Percentiles rank a stretch among this genome's conserved stretches.
Conservation (phyloP, 768 basidiomycete species). For the Rossbeevera mucosa region DNA sequence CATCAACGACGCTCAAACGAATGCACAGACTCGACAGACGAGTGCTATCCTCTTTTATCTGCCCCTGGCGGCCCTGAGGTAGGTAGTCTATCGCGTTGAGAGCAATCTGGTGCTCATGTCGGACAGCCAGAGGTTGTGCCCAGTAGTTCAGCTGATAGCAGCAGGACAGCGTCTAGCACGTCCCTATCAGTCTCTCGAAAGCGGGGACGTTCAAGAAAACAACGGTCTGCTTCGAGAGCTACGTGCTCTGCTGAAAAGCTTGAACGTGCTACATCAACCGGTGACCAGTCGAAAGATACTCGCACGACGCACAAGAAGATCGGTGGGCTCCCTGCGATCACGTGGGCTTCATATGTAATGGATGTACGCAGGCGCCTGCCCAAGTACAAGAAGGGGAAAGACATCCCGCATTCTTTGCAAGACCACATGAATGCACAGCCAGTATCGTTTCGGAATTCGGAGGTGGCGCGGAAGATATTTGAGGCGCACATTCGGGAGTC, state of each 20-base stretch:
- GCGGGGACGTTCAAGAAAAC: not conserved
- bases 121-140: conserved; percentile 1
- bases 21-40: conserved; percentile 10
- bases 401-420: conserved; percentile 61
- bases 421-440: conserved; percentile 60
- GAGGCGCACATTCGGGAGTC: conserved; percentile 63
- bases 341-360: conserved; percentile 21
- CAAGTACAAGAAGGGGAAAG: conserved; percentile 33
- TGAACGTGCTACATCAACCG: not conserved
- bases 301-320: not conserved
- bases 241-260: not conserved
- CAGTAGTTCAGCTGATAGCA: not conserved
- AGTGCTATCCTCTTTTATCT: conserved; percentile 13
- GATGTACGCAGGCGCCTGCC: conserved; percentile 17
- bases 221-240: not conserved
- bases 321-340: conserved; percentile 13
- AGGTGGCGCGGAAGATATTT: conserved; percentile 51
- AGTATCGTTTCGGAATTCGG: conserved; percentile 35
- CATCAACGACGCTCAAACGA: conserved; percentile 4
- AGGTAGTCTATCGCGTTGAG: not conserved
- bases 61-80: conserved; percentile 6
- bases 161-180: conserved; percentile 18
- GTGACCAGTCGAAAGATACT: not conserved
- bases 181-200: not conserved
- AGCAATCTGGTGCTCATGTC: conserved; percentile 1